Evolutionary conservation across 495 filamentous ascomycete species (phyloP), one percentile per base, ranked within the genome.

Genomic region (Xanthoparmelia taractica): DNA sequence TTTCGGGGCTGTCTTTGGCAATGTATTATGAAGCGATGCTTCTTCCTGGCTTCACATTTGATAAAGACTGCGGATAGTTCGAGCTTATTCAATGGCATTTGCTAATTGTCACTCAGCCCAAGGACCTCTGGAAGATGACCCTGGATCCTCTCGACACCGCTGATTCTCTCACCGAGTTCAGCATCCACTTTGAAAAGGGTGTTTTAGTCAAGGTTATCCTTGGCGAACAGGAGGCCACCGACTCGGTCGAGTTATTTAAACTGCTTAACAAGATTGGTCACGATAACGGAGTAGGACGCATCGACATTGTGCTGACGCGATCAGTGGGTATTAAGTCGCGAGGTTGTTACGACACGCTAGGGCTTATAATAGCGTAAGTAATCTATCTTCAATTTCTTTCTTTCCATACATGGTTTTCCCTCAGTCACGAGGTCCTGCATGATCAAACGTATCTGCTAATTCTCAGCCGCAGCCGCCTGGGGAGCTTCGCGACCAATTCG

Each of bases 391-490:
- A 54, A 29, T 1, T 54, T 54, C 48, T 54, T 15, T 13, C 23
- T 27, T 54, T 54, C 48, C 11, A 17, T 1, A 54, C 23, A 2
- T 33, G 48, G 23, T 15, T 54, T 54, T 23, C 40, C 40, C 40
- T 43, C 40, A 43, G 17, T 20, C 20, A 12, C 18, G 2, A 43
- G 40, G 15, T 43, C 40, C 40, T 17, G 40, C 7, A 43, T 43
- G 17, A 20, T 43, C 17, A 54, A 54, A 54, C 7, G 29, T 54
- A 27, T 54, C 29, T 54, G 23, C 29, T 27, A 54, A 54, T 2
- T 54, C 48, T 54, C 48, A 20, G 40, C 40, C 40, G 40, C 48
- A 54, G 48, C 48, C 48, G 48, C 25, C 48, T 54, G 13, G 50
- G 18, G 27, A 17, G 2, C 50, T 55, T 55, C 50, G 50, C 27